phyloP scores from a whole-genome alignment of 1,284 basidiomycete species.

The Neonothopanus nambi region DNA sequence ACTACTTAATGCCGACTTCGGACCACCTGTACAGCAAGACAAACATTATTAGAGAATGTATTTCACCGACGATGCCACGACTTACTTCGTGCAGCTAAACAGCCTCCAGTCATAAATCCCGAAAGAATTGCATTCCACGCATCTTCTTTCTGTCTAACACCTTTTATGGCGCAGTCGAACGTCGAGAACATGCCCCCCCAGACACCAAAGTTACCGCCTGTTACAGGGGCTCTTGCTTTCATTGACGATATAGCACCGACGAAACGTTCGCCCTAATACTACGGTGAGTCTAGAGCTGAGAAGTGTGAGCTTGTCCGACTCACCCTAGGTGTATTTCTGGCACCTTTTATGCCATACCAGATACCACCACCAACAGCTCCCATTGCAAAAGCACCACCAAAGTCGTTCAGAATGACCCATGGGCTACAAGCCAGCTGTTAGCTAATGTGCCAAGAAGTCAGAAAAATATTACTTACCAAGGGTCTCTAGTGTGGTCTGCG shows the following conservation, averaged over 20 bases:
- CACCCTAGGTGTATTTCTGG: constrained; percentile 93
- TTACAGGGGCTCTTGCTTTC: constrained; percentile 97
- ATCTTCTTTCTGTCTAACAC: constrained; percentile 97
- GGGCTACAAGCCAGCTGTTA: constrained; percentile 59
- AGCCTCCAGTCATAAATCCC: constrained; percentile 98
- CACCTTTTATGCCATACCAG: constrained; percentile 99
- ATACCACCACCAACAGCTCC: constrained; percentile 95
- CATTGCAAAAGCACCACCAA: constrained; percentile 96
- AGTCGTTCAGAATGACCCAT: constrained; percentile 98
- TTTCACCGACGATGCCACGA: constrained; percentile 24
- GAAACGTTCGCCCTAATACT: constrained; percentile 82
- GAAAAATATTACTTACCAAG: constrained; percentile 59
- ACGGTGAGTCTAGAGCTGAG: neutral
- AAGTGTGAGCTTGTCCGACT: constrained; percentile 25
- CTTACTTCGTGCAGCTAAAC: constrained; percentile 91
- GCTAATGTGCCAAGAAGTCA: neutral
- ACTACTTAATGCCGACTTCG: constrained; percentile 87
- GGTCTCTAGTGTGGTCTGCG: constrained; percentile 92
- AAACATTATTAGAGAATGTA: constrained; percentile 2
- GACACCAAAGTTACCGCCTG: constrained; percentile 98
- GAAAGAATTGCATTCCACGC: constrained; percentile 99
- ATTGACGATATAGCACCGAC: constrained; percentile 96
- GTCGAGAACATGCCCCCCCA: constrained; percentile 98
- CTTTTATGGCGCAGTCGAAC: constrained; percentile 98
- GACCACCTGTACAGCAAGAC: constrained; percentile 67